A percentile compares a stretch with the other conserved stretches of the same genome.
These are phyloP conservation scores for Globisporangium emineosum DNA, from an alignment of 352 stramenopile species.

Conservation along the genomic window DNA sequence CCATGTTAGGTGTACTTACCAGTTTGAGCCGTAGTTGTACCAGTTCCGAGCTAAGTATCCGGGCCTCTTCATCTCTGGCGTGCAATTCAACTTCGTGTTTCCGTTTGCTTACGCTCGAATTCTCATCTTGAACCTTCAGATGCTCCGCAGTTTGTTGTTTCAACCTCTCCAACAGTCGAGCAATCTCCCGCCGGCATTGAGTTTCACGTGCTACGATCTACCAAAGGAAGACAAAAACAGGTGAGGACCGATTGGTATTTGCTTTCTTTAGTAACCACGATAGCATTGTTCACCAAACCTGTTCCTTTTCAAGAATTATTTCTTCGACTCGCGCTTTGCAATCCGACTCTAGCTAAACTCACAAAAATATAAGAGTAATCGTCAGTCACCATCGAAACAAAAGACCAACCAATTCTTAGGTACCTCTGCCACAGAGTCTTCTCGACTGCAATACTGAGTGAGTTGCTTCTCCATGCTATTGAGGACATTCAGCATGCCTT, in stretches of 20 bases:
- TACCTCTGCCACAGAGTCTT: conserved; percentile 75
- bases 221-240: not conserved
- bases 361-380: not conserved
- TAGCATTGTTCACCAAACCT: conserved; percentile 29
- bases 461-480: conserved; percentile 84
- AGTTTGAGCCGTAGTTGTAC: conserved; percentile 52
- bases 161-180: conserved; percentile 56
- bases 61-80: conserved; percentile 50
- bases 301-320: conserved; percentile 71
- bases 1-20: conserved; percentile 16
- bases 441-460: conserved; percentile 65
- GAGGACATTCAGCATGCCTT: conserved; percentile 82
- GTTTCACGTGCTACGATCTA: conserved; percentile 60
- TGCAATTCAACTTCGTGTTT: conserved; percentile 44
- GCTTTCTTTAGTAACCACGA: not conserved
- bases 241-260: not conserved
- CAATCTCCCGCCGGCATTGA: conserved; percentile 67
- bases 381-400: not conserved
- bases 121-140: conserved; percentile 50
- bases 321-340: conserved; percentile 73
- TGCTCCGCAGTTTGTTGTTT: conserved; percentile 44
- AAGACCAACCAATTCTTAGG: not conserved
- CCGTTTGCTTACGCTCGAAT: conserved; percentile 19
- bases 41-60: conserved; percentile 40
- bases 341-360: conserved; percentile 55